phyloP scores from a whole-genome alignment of 192 early-diverging fungal species.

The Phycomyces blakesleeanus region DNA sequence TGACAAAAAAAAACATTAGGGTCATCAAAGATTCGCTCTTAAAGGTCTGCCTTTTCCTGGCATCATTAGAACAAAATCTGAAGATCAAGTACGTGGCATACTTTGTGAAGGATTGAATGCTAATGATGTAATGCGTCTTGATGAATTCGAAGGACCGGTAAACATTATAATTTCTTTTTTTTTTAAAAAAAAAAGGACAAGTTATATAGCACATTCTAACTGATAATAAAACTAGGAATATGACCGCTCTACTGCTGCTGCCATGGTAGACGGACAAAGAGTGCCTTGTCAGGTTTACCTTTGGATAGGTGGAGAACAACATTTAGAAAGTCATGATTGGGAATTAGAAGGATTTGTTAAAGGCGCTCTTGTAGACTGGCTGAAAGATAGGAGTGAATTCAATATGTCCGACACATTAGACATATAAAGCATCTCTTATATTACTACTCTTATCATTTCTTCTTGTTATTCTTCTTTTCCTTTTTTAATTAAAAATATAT shows the following conservation, averaged over 20 bases:
- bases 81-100: background rate
- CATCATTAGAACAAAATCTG: background rate
- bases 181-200: background rate
- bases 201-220: too few species aligned
- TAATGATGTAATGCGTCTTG: background rate
- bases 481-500: too few species aligned
- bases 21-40: background rate
- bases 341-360: background rate
- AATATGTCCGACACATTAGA: too few species aligned
- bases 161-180: background rate
- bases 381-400: background rate
- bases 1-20: too few species aligned
- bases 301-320: background rate
- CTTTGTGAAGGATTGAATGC: background rate
- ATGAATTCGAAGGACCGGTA: background rate
- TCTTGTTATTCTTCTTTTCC: too few species aligned
- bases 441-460: too few species aligned
- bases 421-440: too few species aligned
- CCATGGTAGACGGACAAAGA: background rate
- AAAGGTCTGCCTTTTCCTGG: background rate
- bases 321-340: background rate
- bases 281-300: background rate
- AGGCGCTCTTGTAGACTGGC: background rate
- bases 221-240: background rate
- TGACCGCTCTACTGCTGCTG: background rate